Percentiles rank a stretch among this genome's conserved stretches.
Conservation (phyloP, 495 filamentous ascomycete species). For the Neurospora sp. region DNA sequence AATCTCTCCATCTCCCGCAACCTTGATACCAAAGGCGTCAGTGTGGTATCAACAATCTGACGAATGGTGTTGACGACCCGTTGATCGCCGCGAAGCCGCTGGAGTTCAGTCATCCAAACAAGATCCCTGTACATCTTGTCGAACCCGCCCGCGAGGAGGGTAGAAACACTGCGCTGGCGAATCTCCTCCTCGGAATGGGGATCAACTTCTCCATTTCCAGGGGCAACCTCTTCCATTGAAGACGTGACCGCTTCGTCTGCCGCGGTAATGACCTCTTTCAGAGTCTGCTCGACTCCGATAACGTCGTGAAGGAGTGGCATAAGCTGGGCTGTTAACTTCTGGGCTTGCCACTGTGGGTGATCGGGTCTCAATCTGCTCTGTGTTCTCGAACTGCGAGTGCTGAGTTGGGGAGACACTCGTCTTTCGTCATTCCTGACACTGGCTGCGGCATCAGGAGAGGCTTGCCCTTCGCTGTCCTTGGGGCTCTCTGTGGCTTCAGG, state of each 20-base stretch:
- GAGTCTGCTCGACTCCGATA: neutral
- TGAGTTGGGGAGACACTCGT: no score
- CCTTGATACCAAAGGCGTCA: neutral
- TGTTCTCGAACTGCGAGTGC: no score
- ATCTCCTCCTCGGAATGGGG: neutral
- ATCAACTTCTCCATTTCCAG: no score
- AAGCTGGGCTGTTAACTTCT: neutral
- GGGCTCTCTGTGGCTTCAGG: neutral
- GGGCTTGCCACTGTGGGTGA: neutral
- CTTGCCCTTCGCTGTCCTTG: neutral
- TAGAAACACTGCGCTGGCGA: neutral
- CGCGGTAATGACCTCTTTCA: neutral
- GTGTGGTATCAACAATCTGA: neutral
- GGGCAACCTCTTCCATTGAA: neutral
- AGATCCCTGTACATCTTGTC: neutral
- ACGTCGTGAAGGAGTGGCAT: neutral
- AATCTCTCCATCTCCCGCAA: neutral
- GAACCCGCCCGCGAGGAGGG: neutral
- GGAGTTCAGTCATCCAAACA: neutral
- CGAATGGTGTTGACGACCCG: neutral
- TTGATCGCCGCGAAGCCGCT: neutral
- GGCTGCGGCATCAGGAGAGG: neutral
- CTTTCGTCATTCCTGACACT: no score
- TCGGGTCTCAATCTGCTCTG: neutral
- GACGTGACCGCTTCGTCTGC: neutral